Conservation (phyloP, 148 eudicot species). For the Pouteria glomerata region DNA sequence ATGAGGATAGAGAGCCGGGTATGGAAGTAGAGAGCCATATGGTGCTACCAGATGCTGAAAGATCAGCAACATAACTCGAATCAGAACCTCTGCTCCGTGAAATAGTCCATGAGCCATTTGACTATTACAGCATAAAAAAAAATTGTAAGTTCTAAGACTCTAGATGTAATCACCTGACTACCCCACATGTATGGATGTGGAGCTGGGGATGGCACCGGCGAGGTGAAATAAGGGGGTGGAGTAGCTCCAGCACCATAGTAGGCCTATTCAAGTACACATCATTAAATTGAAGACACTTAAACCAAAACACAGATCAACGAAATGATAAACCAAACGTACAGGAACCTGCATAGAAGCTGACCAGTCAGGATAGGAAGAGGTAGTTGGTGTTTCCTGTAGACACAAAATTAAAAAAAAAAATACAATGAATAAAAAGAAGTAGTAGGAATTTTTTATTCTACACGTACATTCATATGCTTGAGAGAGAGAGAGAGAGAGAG, state of each 20-base stretch:
- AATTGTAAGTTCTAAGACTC: not conserved
- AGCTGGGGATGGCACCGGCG: conserved; percentile 62
- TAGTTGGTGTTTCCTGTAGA: conserved; percentile 53
- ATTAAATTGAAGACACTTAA: not conserved
- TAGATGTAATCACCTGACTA: conserved; percentile 47
- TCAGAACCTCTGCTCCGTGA: not conserved
- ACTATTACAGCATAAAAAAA: not conserved
- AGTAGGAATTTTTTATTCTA: not conserved
- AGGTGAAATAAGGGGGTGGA: conserved; percentile 55
- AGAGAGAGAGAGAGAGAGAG: conserved; percentile 1
- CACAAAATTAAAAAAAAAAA: conserved; percentile 2
- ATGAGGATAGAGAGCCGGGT: conserved; percentile 68
- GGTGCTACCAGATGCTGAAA: conserved; percentile 58
- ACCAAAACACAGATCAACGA: not conserved
- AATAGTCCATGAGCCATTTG: not conserved
- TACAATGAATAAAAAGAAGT: not conserved
- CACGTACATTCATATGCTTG: not conserved
- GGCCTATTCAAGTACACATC: conserved; percentile 36
- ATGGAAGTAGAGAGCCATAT: conserved; percentile 76
- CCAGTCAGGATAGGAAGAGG: conserved; percentile 70
- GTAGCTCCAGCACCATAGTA: conserved; percentile 62
- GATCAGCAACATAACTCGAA: conserved; percentile 1
- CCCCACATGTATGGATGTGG: conserved; percentile 80
- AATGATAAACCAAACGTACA: not conserved
- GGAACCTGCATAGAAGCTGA: conserved; percentile 71